Evolutionary conservation across 306 rosid genomes (phyloP), one percentile per base, ranked within the genome.

Genomic region (Vigna reflexopilosa): DNA sequence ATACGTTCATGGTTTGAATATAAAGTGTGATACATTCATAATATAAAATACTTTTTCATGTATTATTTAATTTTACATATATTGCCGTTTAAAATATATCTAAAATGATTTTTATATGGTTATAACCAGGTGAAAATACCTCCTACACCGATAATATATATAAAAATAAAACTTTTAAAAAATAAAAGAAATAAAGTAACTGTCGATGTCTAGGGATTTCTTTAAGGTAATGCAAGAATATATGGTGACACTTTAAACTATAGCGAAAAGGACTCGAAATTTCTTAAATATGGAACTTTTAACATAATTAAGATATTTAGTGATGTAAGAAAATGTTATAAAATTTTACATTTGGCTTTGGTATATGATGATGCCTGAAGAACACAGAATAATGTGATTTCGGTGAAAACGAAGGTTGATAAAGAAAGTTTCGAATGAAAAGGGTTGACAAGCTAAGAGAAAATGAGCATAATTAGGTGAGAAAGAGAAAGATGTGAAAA

Each of bases 371-470:
- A 44, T 44, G 15, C 5, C 14, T 44, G 15, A 11, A 11, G 49
- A 44, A 44, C 12, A 44, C 49, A 44, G 49, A 44, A 44, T 67
- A 65, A 70, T 66, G 61, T 73, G 79, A 80, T 56, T 67, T 56
- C 56, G 32, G 14, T 74, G 80, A 74, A 56, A 74, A 74, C 11
- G 76, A 79, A 44, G 34, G 50, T 51, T 30, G 67, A 56, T 69
- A 48, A 58, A 82, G 40, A 82, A 42, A 48, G 9, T 11, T 30
- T 40, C 49, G 38, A 6, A 52, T 22, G 40, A 67, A 78, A 52
- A 4, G 68, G 22, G 32, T 42, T 11, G 28, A 44, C 48, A 45
- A 74, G 12, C 13, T n/a, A 34, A 68, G 58, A 51, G 26, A 19
- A 55, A 67, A 16, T 44, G 15, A 78, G 14, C 20, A 42, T 22